Evolutionary conservation across 768 basidiomycete species (phyloP).

Genomic region (Lactifluus rugatus): DNA sequence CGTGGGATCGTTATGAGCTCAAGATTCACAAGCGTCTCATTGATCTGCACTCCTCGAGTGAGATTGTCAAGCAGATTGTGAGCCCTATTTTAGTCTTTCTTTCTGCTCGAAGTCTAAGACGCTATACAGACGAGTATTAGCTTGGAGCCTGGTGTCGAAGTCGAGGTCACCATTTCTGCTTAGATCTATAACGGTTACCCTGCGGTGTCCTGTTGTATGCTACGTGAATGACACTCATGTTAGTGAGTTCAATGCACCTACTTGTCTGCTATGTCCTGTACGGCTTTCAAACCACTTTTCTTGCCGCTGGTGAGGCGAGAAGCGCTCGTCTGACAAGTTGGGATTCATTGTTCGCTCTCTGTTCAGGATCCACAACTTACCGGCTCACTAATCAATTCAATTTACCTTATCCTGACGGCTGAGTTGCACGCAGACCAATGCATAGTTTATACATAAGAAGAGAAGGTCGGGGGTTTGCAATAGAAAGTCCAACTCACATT

Average conservation of each 20-base stretch:
- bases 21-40: constrained; percentile 99
- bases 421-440: too few relatives aligned
- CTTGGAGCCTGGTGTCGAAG: constrained; percentile 98
- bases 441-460: too few relatives aligned
- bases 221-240: background rate
- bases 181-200: constrained; percentile 26
- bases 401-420: too few relatives aligned
- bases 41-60: constrained; percentile 96
- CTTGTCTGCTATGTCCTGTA: background rate
- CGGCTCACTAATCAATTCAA: too few relatives aligned
- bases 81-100: constrained; percentile 26
- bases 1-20: constrained; percentile 99
- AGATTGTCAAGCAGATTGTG: constrained; percentile 99
- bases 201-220: background rate
- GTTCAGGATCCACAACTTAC: too few relatives aligned
- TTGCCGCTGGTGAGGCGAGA: background rate
- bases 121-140: constrained; percentile 81
- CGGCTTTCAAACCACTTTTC: background rate
- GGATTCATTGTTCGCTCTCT: background rate
- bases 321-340: background rate
- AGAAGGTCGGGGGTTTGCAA: too few relatives aligned
- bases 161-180: constrained; percentile 92
- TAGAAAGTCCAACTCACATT: too few relatives aligned
- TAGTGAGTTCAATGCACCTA: background rate
- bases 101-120: background rate